A percentile compares a stretch with the other conserved stretches of the same genome.
Evolutionary conservation across 2,329 filamentous ascomycete species (phyloP).

Genomic region (Plenodomus tracheiphilus): DNA sequence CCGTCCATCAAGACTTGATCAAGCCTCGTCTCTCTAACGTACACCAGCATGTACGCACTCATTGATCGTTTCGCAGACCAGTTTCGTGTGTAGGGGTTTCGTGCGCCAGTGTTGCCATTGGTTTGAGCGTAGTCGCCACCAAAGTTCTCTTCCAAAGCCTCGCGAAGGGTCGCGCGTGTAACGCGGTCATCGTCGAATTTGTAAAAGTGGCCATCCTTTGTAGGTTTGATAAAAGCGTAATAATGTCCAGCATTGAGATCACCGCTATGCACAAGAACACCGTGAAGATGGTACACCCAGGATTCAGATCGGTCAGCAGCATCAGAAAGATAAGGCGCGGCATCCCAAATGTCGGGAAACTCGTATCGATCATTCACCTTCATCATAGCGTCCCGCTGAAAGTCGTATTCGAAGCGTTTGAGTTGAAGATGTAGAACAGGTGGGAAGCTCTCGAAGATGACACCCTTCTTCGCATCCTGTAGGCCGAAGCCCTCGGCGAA

Average conservation of each 20-base stretch:
- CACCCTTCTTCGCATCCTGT: constrained; percentile 95
- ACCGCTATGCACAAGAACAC: constrained; percentile 93
- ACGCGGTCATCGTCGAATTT: constrained; percentile 97
- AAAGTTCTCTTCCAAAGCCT: constrained; percentile 95
- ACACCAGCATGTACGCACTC: constrained; percentile 99
- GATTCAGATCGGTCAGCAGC: constrained; percentile 85
- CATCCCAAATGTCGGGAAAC: constrained; percentile 82
- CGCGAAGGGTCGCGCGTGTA: constrained; percentile 86
- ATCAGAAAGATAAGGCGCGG: constrained; percentile 82
- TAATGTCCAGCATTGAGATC: constrained; percentile 98
- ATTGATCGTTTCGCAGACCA: constrained; percentile 69
- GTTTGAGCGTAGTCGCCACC: constrained; percentile 77
- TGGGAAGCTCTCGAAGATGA: constrained; percentile 94
- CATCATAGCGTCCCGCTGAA: constrained; percentile 96
- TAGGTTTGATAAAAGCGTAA: constrained; percentile 90
- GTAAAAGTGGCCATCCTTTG: constrained; percentile 92
- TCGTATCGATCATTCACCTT: constrained; percentile 96
- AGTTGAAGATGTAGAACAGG: constrained; percentile 93
- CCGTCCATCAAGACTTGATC: constrained; percentile 80
- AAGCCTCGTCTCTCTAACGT: constrained; percentile 85
- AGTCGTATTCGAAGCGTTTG: constrained; percentile 97
- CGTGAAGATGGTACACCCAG: constrained; percentile 90
- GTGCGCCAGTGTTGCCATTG: constrained; percentile 60
- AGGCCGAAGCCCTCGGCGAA: constrained; percentile 89
- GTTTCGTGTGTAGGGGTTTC: constrained; percentile 67